Evolutionary conservation across 305 asterid species (phyloP).

Genomic region (Fraxinus nigra): DNA sequence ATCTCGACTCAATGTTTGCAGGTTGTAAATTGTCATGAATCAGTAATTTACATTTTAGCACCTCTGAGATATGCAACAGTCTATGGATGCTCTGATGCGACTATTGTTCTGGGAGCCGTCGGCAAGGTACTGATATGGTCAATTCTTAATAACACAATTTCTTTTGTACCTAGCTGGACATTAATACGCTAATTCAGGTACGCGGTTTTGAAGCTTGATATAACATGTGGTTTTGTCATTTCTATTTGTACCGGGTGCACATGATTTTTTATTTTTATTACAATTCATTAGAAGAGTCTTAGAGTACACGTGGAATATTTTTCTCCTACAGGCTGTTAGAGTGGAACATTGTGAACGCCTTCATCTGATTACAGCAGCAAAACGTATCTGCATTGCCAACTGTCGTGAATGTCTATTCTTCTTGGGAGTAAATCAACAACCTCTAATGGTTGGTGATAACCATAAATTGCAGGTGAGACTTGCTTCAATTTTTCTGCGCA

Average conservation of each 20-base stretch:
- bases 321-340: conserved; percentile 73
- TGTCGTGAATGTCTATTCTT: conserved; percentile 97
- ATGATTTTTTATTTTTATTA: not conserved
- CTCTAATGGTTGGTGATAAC: conserved; percentile 96
- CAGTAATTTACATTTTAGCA: conserved; percentile 88
- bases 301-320: not conserved
- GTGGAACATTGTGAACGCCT: conserved; percentile 99
- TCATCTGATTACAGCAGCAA: conserved; percentile 85
- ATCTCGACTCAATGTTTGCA: conserved; percentile 33
- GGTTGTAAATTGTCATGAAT: conserved; percentile 97
- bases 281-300: not conserved
- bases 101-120: conserved; percentile 91
- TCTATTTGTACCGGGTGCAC: not conserved
- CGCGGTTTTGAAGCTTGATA: conserved; percentile 16
- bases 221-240: not conserved
- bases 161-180: conserved; percentile 4
- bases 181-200: conserved; percentile 1
- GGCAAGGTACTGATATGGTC: conserved; percentile 74
- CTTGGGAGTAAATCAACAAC: conserved; percentile 94
- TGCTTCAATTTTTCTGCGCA: not conserved
- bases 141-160: conserved; percentile 16
- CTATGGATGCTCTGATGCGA: conserved; percentile 99
- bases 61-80: conserved; percentile 86
- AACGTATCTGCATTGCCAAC: conserved; percentile 87
- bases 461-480: conserved; percentile 84